Conservation (phyloP, 192 early-diverging fungal species). For the Podila clonocystis region DNA sequence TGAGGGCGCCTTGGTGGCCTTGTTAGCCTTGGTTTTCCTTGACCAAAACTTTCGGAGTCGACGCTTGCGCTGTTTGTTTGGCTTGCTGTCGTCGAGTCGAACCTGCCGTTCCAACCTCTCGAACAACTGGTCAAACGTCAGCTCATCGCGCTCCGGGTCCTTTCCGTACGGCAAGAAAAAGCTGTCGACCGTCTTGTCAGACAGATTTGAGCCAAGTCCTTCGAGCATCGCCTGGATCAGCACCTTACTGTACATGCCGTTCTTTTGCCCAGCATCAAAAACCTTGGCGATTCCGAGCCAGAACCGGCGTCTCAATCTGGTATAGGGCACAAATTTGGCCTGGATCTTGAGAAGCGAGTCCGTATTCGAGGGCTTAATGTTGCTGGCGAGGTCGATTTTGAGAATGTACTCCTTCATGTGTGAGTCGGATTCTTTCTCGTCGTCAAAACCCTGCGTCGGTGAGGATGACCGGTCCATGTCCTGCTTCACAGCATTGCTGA, state of each 20-base stretch:
- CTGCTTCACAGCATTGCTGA: constrained; percentile 38
- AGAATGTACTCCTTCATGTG: constrained; percentile 41
- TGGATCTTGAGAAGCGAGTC: constrained; percentile 62
- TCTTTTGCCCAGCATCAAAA: constrained; percentile 71
- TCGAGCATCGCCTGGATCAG: constrained; percentile 77
- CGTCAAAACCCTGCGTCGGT: constrained; percentile 6
- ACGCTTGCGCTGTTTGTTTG: constrained; percentile 22
- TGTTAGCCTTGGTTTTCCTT: constrained; percentile 9
- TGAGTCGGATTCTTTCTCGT: constrained; percentile 35
- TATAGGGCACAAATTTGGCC: constrained; percentile 78
- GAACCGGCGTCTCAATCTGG: constrained; percentile 72
- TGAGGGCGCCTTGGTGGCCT: neutral
- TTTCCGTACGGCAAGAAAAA: constrained; percentile 65
- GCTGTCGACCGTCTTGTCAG: constrained; percentile 68
- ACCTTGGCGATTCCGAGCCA: constrained; percentile 74
- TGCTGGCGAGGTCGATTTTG: constrained; percentile 22
- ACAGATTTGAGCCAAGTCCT: constrained; percentile 72
- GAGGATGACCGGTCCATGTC: constrained; percentile 16
- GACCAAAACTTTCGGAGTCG: constrained; percentile 39
- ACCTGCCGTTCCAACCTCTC: constrained; percentile 66
- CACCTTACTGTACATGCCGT: constrained; percentile 57
- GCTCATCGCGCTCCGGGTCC: constrained; percentile 64
- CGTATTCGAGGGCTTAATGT: constrained; percentile 18
- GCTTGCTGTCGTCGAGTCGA: constrained; percentile 30
- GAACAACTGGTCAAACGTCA: constrained; percentile 74